These are phyloP conservation scores for Mucor plumbeus DNA, from an alignment of 371 early-diverging fungal genomes.

Conservation along the genomic window DNA sequence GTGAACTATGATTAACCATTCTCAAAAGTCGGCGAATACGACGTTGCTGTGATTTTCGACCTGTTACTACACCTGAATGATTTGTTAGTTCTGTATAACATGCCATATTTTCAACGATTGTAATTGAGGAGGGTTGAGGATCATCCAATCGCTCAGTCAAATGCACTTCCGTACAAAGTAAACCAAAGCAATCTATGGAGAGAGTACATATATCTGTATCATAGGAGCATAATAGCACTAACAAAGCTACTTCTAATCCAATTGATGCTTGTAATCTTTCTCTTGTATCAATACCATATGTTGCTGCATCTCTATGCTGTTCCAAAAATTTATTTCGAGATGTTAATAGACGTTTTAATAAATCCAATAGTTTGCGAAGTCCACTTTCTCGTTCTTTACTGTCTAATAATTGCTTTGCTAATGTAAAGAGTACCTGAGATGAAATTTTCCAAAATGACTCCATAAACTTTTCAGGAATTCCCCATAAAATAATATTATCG, in stretches of 20 bases:
- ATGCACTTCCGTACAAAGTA: constrained; percentile 62
- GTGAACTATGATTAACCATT: constrained; percentile 63
- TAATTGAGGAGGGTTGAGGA: constrained; percentile 49
- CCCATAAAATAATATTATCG: constrained; percentile 61
- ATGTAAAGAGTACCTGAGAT: constrained; percentile 47
- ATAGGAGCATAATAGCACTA: constrained; percentile 73
- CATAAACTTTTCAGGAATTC: constrained; percentile 53
- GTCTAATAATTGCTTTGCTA: constrained; percentile 51
- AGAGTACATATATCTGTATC: constrained; percentile 67
- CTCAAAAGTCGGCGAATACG: constrained; percentile 72
- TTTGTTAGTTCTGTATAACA: constrained; percentile 71
- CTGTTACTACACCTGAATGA: constrained; percentile 55
- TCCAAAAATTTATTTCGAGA: constrained; percentile 72
- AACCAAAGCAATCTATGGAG: constrained; percentile 60
- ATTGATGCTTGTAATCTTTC: constrained; percentile 73
- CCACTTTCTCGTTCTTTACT: constrained; percentile 59
- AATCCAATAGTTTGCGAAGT: constrained; percentile 61
- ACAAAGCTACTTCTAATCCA: constrained; percentile 73
- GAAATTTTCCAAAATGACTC: constrained; percentile 66
- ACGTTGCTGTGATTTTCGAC: constrained; percentile 75
- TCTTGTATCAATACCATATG: constrained; percentile 61
- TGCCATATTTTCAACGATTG: constrained; percentile 70
- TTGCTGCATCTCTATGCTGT: constrained; percentile 54
- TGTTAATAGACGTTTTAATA: constrained; percentile 66
- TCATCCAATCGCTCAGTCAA: constrained; percentile 61